phyloP scores from a whole-genome alignment of 768 basidiomycete genomes.

The Inosperma sp. region DNA sequence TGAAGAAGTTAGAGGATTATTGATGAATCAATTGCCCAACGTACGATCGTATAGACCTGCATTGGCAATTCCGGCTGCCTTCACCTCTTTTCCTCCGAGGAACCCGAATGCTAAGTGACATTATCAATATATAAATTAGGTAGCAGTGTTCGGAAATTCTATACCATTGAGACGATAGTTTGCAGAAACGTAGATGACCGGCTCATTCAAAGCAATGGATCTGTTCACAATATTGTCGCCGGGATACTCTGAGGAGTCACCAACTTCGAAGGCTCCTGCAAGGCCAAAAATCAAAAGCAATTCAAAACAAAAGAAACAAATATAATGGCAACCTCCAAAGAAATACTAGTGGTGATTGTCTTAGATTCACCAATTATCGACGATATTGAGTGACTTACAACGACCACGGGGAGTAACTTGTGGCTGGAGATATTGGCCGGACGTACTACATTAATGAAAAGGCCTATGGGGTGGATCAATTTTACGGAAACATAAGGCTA shows the following conservation, averaged over 20 bases:
- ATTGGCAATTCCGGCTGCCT: slow-evolving; percentile 38
- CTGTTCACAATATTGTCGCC: slow-evolving; percentile 14
- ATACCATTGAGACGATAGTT: slow-evolving; percentile 44
- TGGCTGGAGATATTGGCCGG: too few relatives aligned
- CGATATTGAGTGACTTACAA: too few relatives aligned
- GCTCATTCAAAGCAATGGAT: slow-evolving; percentile 15
- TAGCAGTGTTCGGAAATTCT: not conserved
- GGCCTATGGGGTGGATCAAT: too few relatives aligned
- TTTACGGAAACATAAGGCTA: too few relatives aligned
- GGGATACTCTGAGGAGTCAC: slow-evolving; percentile 8
- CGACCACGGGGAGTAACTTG: too few relatives aligned
- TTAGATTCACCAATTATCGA: too few relatives aligned
- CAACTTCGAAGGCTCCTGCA: slow-evolving; percentile 18
- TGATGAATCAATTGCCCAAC: not conserved
- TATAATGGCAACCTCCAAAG: slow-evolving; percentile 4
- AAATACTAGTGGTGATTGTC: not conserved
- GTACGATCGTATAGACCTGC: slow-evolving; percentile 49
- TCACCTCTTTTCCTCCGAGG: slow-evolving; percentile 36
- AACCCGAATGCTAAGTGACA: slow-evolving; percentile 34
- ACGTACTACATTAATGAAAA: too few relatives aligned
- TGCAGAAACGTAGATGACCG: slow-evolving; percentile 20
- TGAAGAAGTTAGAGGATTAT: slow-evolving; percentile 14
- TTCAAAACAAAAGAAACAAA: not conserved
- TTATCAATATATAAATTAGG: not conserved
- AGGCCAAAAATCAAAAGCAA: slow-evolving; percentile 15